Conservation (phyloP, 2,329 filamentous ascomycete genomes). For the Tolypocladium nubicola region DNA sequence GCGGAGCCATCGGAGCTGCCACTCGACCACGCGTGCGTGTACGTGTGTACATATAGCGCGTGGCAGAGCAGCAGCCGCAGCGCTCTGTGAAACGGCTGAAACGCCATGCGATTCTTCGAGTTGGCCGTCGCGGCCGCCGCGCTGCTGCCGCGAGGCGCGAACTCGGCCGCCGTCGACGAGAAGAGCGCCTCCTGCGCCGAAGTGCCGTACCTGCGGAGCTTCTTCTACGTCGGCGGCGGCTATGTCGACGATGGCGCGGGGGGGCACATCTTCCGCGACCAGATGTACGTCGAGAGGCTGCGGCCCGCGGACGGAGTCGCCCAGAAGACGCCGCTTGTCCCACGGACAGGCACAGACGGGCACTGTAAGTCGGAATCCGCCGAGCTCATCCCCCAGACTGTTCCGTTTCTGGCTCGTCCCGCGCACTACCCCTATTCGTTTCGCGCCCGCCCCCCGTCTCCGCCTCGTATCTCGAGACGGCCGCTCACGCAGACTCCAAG, state of each 20-base stretch:
- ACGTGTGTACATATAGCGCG: neutral
- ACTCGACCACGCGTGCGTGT: no score
- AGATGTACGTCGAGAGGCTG: slow-evolving; percentile 45
- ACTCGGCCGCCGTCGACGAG: neutral
- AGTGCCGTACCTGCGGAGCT: slow-evolving; percentile 9
- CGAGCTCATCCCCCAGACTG: no score
- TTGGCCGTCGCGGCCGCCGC: neutral
- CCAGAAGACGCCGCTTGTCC: slow-evolving; percentile 23
- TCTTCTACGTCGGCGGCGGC: slow-evolving; percentile 26
- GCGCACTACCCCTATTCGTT: neutral
- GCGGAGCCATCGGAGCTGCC: no score
- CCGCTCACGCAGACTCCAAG: slow-evolving; percentile 2
- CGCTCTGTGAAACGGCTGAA: no score
- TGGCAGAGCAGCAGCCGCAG: no score
- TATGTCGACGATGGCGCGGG: slow-evolving; percentile 20
- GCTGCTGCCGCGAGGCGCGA: neutral
- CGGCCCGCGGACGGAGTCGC: slow-evolving; percentile 16
- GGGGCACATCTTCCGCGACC: slow-evolving; percentile 23
- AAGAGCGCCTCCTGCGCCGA: neutral
- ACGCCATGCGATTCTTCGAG: neutral
- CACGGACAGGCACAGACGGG: slow-evolving; percentile 31
- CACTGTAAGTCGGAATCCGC: no score
- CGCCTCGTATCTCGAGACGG: neutral
- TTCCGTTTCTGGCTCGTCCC: neutral
- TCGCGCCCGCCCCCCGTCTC: no score